A percentile compares a stretch with the other conserved stretches of the same genome.
These are phyloP conservation scores for Penicillium sp. DNA, from an alignment of 2,329 filamentous ascomycete genomes.

Conservation along the genomic window DNA sequence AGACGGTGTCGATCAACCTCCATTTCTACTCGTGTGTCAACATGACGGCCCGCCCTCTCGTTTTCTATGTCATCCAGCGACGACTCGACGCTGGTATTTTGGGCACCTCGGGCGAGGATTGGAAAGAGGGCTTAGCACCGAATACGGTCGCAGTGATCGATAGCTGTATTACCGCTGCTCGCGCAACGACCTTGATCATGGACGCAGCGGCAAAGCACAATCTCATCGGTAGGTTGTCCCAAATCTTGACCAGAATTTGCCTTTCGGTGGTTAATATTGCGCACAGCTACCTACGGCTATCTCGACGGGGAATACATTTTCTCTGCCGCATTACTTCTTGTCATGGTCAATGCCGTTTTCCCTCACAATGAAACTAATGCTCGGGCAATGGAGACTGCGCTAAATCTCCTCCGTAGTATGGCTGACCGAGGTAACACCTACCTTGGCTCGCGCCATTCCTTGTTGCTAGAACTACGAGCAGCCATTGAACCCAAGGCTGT, in stretches of 20 bases:
- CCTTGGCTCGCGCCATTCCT: conserved; percentile 41
- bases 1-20: conserved; percentile 52
- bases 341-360: conserved; percentile 56
- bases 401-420: conserved; percentile 51
- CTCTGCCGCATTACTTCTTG: conserved; percentile 53
- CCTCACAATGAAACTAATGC: conserved; percentile 45
- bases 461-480: conserved; percentile 38
- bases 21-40: conserved; percentile 60
- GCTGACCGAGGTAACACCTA: conserved; percentile 54
- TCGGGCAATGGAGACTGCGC: conserved; percentile 46
- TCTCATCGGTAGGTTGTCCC: conserved; percentile 44
- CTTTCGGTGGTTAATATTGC: not conserved
- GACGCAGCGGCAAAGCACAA: conserved; percentile 49
- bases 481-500: conserved; percentile 25
- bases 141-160: conserved; percentile 53
- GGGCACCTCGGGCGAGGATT: conserved; percentile 41
- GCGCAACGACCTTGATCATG: conserved; percentile 52
- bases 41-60: conserved; percentile 55
- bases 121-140: conserved; percentile 49
- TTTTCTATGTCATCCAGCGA: conserved; percentile 54
- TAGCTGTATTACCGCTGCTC: conserved; percentile 52
- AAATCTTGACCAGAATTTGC: not conserved
- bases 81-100: conserved; percentile 40
- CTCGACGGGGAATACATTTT: conserved; percentile 59
- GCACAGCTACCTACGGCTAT: conserved; percentile 54